phyloP scores from a whole-genome alignment of 1,284 basidiomycete species.

The Ceratorhiza oryzae-sativae region DNA sequence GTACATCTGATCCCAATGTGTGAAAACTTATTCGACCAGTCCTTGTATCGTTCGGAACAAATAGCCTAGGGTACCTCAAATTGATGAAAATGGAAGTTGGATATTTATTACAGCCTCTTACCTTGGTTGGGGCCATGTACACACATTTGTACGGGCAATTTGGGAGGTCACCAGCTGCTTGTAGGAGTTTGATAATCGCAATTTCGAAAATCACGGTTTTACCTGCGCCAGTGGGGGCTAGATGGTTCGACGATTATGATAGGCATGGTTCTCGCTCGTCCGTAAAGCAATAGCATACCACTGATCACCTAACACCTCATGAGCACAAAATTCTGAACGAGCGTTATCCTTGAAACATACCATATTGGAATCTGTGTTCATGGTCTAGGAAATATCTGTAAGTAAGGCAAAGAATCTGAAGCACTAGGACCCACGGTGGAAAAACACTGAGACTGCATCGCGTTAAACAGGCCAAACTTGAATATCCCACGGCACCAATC shows the following conservation, averaged over 20 bases:
- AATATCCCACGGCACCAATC: constrained; percentile 82
- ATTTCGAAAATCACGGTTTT: constrained; percentile 96
- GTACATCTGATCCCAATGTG: constrained; percentile 76
- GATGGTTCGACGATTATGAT: constrained; percentile 6
- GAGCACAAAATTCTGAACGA: constrained; percentile 36
- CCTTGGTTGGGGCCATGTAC: constrained; percentile 96
- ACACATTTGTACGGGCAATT: constrained; percentile 70
- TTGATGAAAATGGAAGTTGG: no score
- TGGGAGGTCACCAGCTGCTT: constrained; percentile 52
- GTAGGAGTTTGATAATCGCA: constrained; percentile 81
- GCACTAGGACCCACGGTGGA: constrained; percentile 62
- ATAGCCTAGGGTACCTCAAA: no score
- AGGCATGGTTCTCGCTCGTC: constrained; percentile 33
- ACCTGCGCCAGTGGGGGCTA: constrained; percentile 90
- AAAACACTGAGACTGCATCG: constrained; percentile 84
- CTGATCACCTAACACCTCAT: constrained; percentile 67
- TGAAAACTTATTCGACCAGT: constrained; percentile 85
- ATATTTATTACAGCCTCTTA: constrained; percentile 51
- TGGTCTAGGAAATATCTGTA: constrained; percentile 58
- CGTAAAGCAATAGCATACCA: constrained; percentile 56
- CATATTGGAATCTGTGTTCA: constrained; percentile 74
- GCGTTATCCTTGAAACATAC: constrained; percentile 53
- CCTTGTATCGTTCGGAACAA: constrained; percentile 82
- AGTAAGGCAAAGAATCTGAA: background rate
- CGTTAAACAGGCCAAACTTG: constrained; percentile 89